Conservation (phyloP, 306 rosid species). For the Amphicarpaea edgeworthii region DNA sequence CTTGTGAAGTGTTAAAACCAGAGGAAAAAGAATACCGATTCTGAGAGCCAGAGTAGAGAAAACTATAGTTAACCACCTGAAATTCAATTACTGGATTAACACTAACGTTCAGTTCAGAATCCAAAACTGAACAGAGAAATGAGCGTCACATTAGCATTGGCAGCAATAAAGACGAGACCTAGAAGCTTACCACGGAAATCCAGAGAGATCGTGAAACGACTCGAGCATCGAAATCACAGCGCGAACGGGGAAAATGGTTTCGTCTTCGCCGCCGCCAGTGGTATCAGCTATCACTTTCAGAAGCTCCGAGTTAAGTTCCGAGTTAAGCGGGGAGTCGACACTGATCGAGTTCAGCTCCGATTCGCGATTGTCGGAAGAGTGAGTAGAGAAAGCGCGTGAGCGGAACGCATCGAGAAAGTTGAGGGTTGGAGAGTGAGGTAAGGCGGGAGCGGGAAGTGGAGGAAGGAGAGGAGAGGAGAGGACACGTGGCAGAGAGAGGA, state of each 20-base stretch:
- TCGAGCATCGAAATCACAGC: conserved; percentile 66
- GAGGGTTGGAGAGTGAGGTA: conserved; percentile 34
- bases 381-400: conserved; percentile 64
- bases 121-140: background rate
- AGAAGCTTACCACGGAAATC: conserved; percentile 79
- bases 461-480: conserved; percentile 40
- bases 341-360: conserved; percentile 42
- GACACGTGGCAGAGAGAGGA: conserved; percentile 43
- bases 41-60: conserved; percentile 80
- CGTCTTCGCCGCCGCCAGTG: conserved; percentile 41
- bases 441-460: conserved; percentile 19
- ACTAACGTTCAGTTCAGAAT: conserved; percentile 20
- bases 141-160: background rate
- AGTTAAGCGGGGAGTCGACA: conserved; percentile 37
- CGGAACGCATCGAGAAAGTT: conserved; percentile 48
- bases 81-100: conserved; percentile 42
- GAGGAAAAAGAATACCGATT: conserved; percentile 62
- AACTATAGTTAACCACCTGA: conserved; percentile 85
- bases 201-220: conserved; percentile 73
- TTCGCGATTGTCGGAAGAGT: conserved; percentile 46
- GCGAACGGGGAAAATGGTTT: conserved; percentile 58
- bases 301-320: conserved; percentile 60
- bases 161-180: background rate
- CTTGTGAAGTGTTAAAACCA: conserved; percentile 70
- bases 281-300: conserved; percentile 35